A percentile compares a stretch with the other conserved stretches of the same genome.
phyloP scores from a whole-genome alignment of 2,329 filamentous ascomycete genomes.

The Neurospora crassa region DNA sequence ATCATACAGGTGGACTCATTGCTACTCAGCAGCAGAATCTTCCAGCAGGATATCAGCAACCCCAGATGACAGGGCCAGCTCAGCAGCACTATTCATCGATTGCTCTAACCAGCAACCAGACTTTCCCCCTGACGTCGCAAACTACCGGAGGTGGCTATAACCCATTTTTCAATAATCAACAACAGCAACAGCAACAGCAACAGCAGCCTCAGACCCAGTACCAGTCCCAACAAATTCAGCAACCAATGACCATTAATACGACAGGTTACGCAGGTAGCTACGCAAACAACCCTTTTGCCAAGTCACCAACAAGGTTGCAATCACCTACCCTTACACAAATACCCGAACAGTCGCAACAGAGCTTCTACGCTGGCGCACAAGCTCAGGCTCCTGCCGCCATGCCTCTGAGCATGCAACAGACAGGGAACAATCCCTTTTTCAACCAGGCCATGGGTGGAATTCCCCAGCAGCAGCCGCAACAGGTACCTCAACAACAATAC shows the following conservation, averaged over 20 bases:
- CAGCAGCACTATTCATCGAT: conserved; percentile 31
- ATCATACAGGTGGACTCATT: conserved; percentile 54
- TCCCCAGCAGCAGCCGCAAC: conserved; percentile 23
- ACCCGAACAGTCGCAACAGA: conserved; percentile 39
- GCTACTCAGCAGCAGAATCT: conserved; percentile 28
- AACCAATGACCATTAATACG: conserved; percentile 32
- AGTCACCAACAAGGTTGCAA: conserved; percentile 41
- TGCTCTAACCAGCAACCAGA: conserved; percentile 33
- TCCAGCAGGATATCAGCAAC: conserved; percentile 34
- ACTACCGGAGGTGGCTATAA: conserved; percentile 34
- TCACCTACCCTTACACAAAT: conserved; percentile 42
- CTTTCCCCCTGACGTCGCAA: conserved; percentile 31
- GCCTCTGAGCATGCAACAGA: conserved; percentile 9
- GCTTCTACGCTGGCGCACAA: conserved; percentile 24
- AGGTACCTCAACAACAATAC: conserved; percentile 15
- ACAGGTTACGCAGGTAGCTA: conserved; percentile 23
- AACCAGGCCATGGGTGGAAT: conserved; percentile 13
- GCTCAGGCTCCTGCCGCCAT: conserved; percentile 3
- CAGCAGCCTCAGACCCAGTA: conserved; percentile 21
- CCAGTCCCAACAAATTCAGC: conserved; percentile 18
- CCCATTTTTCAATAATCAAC: conserved; percentile 37
- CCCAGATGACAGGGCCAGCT: conserved; percentile 24
- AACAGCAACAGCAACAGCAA: conserved; percentile 24
- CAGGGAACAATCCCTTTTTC: conserved; percentile 25
- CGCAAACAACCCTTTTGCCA: conserved; percentile 38